These are phyloP conservation scores for Skeletonema potamos DNA, from an alignment of 108 stramenopile species.

Conservation along the genomic window DNA sequence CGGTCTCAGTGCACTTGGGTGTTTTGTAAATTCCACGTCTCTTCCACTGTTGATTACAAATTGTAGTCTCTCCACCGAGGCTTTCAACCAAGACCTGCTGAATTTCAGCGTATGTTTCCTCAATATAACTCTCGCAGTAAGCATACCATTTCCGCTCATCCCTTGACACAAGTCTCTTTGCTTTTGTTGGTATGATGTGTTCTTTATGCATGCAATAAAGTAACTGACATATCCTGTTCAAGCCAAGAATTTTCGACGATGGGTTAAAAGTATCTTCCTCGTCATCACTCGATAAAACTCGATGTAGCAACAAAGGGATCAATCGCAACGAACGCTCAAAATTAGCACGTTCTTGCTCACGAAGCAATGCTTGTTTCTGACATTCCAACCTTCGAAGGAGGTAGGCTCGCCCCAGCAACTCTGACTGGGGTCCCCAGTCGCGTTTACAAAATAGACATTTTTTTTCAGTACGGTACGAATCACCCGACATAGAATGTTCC, in stretches of 20 bases:
- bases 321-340: constrained; percentile 8
- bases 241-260: neutral
- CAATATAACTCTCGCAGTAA: constrained; percentile 19
- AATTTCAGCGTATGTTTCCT: constrained; percentile 19
- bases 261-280: neutral
- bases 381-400: constrained; percentile 45
- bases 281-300: neutral
- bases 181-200: constrained; percentile 32
- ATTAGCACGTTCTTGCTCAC: constrained; percentile 13
- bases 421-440: constrained; percentile 60
- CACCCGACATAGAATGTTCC: constrained; percentile 34
- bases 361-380: constrained; percentile 22
- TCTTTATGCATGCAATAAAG: constrained; percentile 17
- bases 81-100: neutral
- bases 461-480: constrained; percentile 52
- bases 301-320: constrained; percentile 11
- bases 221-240: constrained; percentile 22
- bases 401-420: constrained; percentile 60
- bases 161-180: constrained; percentile 27
- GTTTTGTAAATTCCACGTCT: constrained; percentile 44
- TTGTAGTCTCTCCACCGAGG: neutral
- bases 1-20: constrained; percentile 51
- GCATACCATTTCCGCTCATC: constrained; percentile 8
- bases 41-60: constrained; percentile 13
- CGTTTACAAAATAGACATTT: constrained; percentile 44